Base-by-base conservation (phyloP, 2,329 filamentous ascomycete genomes). In the Paraconiothyrium brasiliense region DNA sequence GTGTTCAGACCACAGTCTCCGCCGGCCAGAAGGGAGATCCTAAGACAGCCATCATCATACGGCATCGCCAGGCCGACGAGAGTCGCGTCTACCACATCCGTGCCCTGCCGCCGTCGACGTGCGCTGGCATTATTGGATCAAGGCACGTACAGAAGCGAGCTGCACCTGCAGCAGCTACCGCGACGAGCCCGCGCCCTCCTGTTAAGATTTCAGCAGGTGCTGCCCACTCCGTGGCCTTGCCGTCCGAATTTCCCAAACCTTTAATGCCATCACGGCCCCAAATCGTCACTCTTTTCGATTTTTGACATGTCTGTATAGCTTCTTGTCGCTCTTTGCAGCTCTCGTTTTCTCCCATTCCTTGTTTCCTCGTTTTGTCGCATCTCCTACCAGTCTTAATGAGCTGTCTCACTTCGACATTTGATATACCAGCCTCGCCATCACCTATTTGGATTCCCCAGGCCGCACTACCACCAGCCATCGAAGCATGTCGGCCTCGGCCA, bases 231-330 rank as follows among this genome's bases (percentile, higher is more conserved):
- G 67, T 69, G 59, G 62, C 67, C 66, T 62, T 65, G 67, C 62
- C 65, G 67, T 67, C 67, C 64, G 69, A 61, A 72, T 70, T 65
- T 67, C 63, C 67, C 65, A 68, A 69, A 67, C 67, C 65, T 68
- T 73, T 75, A 72, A 76, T 77, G 76, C 74, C 74, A 71, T 66
- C 71, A 71, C 66, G 72, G 72, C 62, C 51, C 67, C 41, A 68
- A 69, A 63, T 67, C 64, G 73, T 75, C 60, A 48, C 72, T 56
- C 54, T 56, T 56, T 56, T 55, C 43, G 65, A 71, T 77, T 68
- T 75, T 77, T 69, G 71, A 66, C 71, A 69, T 77, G 69, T 75
- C 66, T 73, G 65, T 74, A 67, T 75, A 74, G 68, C 58, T 75
- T 76, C 67, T 71, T 60, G 71, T 76, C 71, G 66, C 74, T 77